These are phyloP conservation scores for Lumnitzera littorea DNA, from an alignment of 345 rosid genomes.

Conservation along the genomic window DNA sequence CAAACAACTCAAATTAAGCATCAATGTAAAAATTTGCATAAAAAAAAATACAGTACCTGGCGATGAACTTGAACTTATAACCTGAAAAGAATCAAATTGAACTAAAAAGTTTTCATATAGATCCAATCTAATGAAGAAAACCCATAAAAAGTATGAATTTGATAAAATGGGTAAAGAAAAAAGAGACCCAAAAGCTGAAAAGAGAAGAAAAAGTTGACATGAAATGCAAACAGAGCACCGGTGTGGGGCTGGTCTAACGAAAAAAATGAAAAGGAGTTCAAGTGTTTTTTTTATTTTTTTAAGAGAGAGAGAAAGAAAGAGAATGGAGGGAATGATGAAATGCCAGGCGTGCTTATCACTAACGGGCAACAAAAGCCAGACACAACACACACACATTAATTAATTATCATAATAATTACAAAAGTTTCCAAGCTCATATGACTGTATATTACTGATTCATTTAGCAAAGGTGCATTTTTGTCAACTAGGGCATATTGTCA, in stretches of 20 bases:
- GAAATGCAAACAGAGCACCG: constrained; percentile 19
- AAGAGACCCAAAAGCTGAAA: too few relatives aligned
- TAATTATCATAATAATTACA: too few relatives aligned
- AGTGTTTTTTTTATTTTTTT: neutral
- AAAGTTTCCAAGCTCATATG: neutral
- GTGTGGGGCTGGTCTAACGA: constrained; percentile 45
- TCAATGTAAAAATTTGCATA: too few relatives aligned
- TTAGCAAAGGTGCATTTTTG: neutral
- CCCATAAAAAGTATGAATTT: too few relatives aligned
- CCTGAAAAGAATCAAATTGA: too few relatives aligned
- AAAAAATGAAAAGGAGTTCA: constrained; percentile 3
- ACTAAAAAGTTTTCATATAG: too few relatives aligned
- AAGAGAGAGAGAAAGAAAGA: constrained; percentile 18
- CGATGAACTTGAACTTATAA: too few relatives aligned
- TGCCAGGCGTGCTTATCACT: constrained; percentile 99
- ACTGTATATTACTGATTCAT: constrained; percentile 2
- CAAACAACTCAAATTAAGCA: too few relatives aligned
- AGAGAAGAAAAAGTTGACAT: neutral
- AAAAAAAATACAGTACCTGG: too few relatives aligned
- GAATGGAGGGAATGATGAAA: constrained; percentile 56
- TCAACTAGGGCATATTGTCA: too few relatives aligned
- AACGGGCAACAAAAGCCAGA: constrained; percentile 49
- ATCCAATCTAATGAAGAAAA: too few relatives aligned
- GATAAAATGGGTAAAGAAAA: too few relatives aligned
- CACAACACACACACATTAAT: neutral